Evolutionary conservation across 257 asterid genomes (phyloP), one percentile per base, ranked within the genome.

Genomic region (Eustoma russellianum): DNA sequence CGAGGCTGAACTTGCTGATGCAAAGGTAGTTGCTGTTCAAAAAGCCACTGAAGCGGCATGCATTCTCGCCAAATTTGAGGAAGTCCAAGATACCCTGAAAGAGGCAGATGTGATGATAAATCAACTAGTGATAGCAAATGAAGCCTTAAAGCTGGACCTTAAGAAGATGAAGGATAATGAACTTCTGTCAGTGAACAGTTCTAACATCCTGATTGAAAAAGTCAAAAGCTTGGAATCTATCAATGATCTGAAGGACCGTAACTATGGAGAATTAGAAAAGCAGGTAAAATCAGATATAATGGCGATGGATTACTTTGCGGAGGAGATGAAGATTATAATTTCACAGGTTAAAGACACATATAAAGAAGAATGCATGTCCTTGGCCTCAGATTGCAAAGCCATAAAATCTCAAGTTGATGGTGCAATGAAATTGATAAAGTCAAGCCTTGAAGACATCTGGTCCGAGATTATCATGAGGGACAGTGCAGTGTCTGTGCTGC

Each of bases 61-160:
- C 59, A 51, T 88, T 70, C 79, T 92, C 60, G 82, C 81, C 57
- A 92, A 92, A 75, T 88, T 88, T 64, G 94, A 74, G 74, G 99
- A 88, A 78, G 82, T 80, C 57, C 99, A 85, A 72, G 90, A 83
- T 53, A 92, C 93, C 30, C 61, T 92, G 78, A 81, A 72, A 62
- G 97, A 88, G 66, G 95, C 99, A 47, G 95, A 85, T 78, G 76
- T 83, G 62, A 88, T 83, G 81, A 77, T 88, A 70, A 92, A 88
- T 68, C 91, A 85, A 68, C 77, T 88, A 72, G 66, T 92, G 86
- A 85, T 85, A 73, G 93, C 94, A 54, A 88, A 88, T 65, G 88
- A 88, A 72, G 66, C 85, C 57, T 65, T 85, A 77, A 92, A 83
- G 75, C 84, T 79, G 56, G 75, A 71, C 60, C 77, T 74, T 55